phyloP scores from a whole-genome alignment of 176 grass and related monocot species.

The Aechmea fasciata region DNA sequence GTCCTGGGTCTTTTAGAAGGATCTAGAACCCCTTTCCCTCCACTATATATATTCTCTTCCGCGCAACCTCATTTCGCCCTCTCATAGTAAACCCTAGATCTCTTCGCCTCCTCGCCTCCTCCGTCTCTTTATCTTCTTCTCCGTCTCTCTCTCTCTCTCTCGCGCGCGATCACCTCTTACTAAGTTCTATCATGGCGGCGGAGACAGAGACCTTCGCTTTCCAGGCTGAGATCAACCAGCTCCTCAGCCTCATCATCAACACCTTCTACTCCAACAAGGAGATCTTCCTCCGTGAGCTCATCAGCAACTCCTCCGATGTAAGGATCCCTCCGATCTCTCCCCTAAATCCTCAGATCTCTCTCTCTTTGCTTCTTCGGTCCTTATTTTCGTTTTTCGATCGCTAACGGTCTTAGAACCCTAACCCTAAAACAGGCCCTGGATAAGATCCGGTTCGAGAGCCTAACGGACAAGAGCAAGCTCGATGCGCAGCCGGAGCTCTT shows the following conservation, averaged over 20 bases:
- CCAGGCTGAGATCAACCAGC: slow-evolving; percentile 97
- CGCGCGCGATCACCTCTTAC: background rate
- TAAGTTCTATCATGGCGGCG: slow-evolving; percentile 37
- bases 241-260: slow-evolving; percentile 91
- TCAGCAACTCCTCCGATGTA: slow-evolving; percentile 89
- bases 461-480: slow-evolving; percentile 97
- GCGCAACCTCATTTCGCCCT: background rate
- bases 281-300: slow-evolving; percentile 92
- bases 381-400: background rate
- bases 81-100: slow-evolving; percentile 5
- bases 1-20: slow-evolving; percentile 28
- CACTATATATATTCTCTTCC: slow-evolving; percentile 22
- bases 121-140: background rate
- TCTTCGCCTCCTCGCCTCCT: slow-evolving; percentile 28
- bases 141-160: background rate
- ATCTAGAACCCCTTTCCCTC: slow-evolving; percentile 38
- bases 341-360: background rate
- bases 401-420: background rate
- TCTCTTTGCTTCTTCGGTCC: background rate
- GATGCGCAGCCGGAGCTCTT: slow-evolving; percentile 92
- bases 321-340: background rate
- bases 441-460: slow-evolving; percentile 93
- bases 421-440: slow-evolving; percentile 57
- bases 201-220: slow-evolving; percentile 94
- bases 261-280: slow-evolving; percentile 99